Base-by-base conservation (phyloP, 805 yeast species). In the Henningerozyma blattae region DNA sequence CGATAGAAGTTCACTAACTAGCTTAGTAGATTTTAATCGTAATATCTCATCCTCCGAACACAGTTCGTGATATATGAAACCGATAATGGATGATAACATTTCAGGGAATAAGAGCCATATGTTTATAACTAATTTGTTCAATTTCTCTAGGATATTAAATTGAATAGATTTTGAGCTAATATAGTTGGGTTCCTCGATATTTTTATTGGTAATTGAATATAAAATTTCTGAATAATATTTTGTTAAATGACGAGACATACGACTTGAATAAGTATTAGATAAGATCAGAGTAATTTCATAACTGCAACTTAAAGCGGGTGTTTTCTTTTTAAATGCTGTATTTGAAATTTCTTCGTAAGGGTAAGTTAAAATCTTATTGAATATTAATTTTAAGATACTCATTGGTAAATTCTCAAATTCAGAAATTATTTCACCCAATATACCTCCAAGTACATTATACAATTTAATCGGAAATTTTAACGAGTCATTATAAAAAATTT, bases 21-120 rank as follows among this genome's bases (percentile, higher is more conserved):
- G 71, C 29, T 70, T 70, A 0, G 93, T 80, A 0, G 94, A 86
- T 34, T 79, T 54, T 0, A 66, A 50, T 41, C 95, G 67, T 15
- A 81, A 63, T 13, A 62, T 54, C 20, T 71, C 74, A 42, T 75
- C 70, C 28, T 78, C 82, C 0, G 94, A 84, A 37, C 73, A 74
- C 28, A 86, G 58, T 43, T 86, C 94, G 46, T 82, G 85, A 43
- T 82, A 83, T 4, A 86, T 61, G 33, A 83, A 68, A 0, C 94
- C 91, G 65, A 82, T 72, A 0, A 81, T 79, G 1, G 91, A 72
- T 3, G 71, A 66, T 9, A 83, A 61, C 15, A 82, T 58, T 31
- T 80, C 91, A 0, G 95, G 95, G 0, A 75, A 76, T 33, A 71
- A 66, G 44, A 65, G 71, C 95, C 95, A 87, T 2, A 86, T 59